phyloP scores from a whole-genome alignment of 345 rosid species.

The Lepidium africanum region DNA sequence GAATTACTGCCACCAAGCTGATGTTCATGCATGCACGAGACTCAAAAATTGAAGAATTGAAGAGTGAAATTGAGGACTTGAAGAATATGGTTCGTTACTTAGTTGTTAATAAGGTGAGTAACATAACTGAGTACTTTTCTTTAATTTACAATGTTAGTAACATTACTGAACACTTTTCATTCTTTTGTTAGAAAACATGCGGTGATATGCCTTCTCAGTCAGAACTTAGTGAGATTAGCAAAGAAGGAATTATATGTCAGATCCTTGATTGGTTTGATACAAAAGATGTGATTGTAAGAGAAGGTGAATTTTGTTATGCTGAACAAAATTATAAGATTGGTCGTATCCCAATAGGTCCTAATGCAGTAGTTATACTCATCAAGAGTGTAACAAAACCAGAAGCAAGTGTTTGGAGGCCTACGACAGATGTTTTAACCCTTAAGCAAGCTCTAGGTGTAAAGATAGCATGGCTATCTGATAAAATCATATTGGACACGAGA shows the following conservation, averaged over 20 bases:
- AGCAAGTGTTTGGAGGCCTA: too few relatives aligned
- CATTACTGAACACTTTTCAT: not conserved
- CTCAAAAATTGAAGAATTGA: not conserved
- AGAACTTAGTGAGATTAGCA: not conserved
- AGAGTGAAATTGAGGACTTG: too few relatives aligned
- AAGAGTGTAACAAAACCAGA: too few relatives aligned
- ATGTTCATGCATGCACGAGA: not conserved
- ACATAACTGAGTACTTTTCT: not conserved
- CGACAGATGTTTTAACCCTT: too few relatives aligned
- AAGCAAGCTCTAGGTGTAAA: too few relatives aligned
- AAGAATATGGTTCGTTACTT: not conserved
- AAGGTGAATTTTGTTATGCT: too few relatives aligned
- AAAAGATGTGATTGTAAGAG: not conserved
- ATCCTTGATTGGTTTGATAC: not conserved
- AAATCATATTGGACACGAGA: too few relatives aligned
- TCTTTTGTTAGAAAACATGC: not conserved
- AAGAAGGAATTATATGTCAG: not conserved
- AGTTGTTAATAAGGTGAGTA: not conserved
- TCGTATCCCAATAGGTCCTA: too few relatives aligned
- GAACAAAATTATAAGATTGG: too few relatives aligned
- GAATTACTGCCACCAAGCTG: not conserved
- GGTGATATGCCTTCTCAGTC: not conserved
- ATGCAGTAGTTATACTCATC: too few relatives aligned
- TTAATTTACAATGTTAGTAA: not conserved
- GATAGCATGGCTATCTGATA: too few relatives aligned